phyloP scores from a whole-genome alignment of 139 green algal species.

The Micractinium conductrix region DNA sequence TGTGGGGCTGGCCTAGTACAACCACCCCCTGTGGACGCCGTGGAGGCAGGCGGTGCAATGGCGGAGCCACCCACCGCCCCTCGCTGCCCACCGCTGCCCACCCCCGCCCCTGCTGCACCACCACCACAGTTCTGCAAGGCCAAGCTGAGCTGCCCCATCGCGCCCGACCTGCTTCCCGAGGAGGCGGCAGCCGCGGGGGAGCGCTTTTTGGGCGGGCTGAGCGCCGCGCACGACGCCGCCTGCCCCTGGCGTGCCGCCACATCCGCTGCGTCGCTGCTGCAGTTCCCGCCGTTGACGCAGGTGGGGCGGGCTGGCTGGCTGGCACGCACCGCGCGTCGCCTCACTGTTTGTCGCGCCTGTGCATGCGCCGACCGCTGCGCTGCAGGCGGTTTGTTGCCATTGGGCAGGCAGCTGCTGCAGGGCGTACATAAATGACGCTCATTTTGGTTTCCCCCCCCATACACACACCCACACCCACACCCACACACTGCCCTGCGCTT shows the following conservation, averaged over 20 bases:
- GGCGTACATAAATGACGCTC: too few relatives aligned
- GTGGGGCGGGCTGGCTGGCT: too few relatives aligned
- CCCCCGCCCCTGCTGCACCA: not conserved
- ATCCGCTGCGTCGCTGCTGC: conserved; percentile 54
- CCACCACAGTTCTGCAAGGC: conserved; percentile 55
- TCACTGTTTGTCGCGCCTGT: too few relatives aligned
- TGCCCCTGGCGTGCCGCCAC: conserved; percentile 66
- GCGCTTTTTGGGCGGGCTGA: conserved; percentile 42
- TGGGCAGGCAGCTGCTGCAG: too few relatives aligned
- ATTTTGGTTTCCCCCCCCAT: not conserved
- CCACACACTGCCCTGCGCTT: not conserved
- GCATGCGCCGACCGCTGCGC: too few relatives aligned
- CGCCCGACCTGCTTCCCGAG: conserved; percentile 40
- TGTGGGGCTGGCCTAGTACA: too few relatives aligned
- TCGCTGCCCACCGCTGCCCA: not conserved
- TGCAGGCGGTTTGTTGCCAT: too few relatives aligned
- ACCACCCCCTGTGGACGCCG: too few relatives aligned
- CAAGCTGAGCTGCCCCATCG: conserved; percentile 61
- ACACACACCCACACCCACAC: not conserved
- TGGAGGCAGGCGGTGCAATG: too few relatives aligned
- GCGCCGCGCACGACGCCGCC: conserved; percentile 44
- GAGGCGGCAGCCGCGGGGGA: conserved; percentile 39
- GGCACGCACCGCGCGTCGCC: too few relatives aligned
- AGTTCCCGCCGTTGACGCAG: conserved; percentile 56
- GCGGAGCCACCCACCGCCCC: too few relatives aligned